Base-by-base conservation (phyloP, 805 yeast genomes). In the Metschnikowia picachoensis region DNA sequence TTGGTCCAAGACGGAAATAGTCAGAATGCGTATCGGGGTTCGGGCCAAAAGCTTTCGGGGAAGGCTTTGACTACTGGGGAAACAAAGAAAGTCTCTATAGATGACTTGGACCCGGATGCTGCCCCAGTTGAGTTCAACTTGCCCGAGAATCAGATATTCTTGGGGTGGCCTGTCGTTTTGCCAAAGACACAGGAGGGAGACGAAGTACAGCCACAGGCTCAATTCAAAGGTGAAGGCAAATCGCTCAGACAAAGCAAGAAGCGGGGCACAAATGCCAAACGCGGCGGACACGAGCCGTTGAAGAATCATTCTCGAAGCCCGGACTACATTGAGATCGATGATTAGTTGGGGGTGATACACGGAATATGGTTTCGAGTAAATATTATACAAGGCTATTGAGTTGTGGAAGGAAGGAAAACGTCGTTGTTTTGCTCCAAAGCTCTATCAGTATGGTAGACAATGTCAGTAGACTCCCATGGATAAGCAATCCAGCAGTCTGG, bases 391-490 rank as follows among this genome's bases (percentile, higher is more conserved):
- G 41, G 38, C 39, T 48, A 47, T 36, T 50, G 44, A 33, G 61
- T 55, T 25, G 62, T 57, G 33, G 71, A 68, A 12, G 73, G 70
- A 47, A 72, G 61, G 53, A 72, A 72, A 8, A 70, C 75, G 59
- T 86, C 91, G 62, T 83, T 79, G 30, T 90, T 91, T 67, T 87
- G 95, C 43, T 67, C 71, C 43, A 70, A 68, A 28, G 95, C 92
- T 32, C 61, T 59, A 53, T 71, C 72, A 20, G 94, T 83, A 62
- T 87, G 96, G 51, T 73, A 74, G 59, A 86, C 95, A 55, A 87
- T 88, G 65, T 87, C 94, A 27, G 65, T 68, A 15, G 94, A 85
- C 62, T 88, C 96, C 95, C 95, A 87, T 35, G 96, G 96, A 65
- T 88, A 87, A 35, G 92, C 90, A 57, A 87, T 80, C 96, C 96